phyloP scores from a whole-genome alignment of 768 basidiomycete genomes.

The Rhodosporidiobolus odoratus region DNA sequence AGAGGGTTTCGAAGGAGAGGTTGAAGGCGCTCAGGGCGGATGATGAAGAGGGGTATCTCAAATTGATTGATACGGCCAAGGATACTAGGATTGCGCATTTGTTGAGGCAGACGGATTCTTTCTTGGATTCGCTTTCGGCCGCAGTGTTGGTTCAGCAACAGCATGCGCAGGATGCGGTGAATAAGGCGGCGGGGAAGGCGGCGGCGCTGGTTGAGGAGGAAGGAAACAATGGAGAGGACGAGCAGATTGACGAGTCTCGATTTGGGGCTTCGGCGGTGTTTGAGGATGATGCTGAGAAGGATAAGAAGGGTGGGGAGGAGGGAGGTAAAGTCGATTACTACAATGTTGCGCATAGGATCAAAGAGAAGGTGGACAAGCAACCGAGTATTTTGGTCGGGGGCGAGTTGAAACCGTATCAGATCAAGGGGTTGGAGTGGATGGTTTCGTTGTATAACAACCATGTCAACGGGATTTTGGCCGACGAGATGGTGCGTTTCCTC shows the following conservation, averaged over 20 bases:
- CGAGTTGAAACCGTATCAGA: conserved; percentile 77
- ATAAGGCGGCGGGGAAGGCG: not conserved
- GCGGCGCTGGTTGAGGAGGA: conserved; percentile 3
- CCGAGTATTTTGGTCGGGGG: conserved; percentile 79
- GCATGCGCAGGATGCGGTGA: conserved; percentile 51
- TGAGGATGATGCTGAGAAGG: conserved; percentile 51
- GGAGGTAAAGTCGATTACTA: conserved; percentile 89
- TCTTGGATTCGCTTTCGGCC: conserved; percentile 89
- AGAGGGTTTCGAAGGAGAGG: conserved; percentile 94
- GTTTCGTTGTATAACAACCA: conserved; percentile 43
- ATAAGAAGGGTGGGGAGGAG: conserved; percentile 62
- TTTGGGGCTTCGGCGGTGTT: conserved; percentile 65
- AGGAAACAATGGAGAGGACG: conserved; percentile 27
- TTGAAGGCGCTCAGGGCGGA: conserved; percentile 93
- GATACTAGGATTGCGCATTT: conserved; percentile 98
- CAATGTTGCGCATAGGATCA: conserved; percentile 84
- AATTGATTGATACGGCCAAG: conserved; percentile 96
- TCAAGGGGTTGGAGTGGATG: conserved; percentile 45
- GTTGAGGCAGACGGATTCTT: conserved; percentile 84
- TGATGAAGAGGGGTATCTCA: conserved; percentile 99
- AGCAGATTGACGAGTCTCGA: conserved; percentile 66
- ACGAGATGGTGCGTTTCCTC: conserved; percentile 44
- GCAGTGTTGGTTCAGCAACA: conserved; percentile 89
- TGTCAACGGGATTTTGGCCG: conserved; percentile 45
- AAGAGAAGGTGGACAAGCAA: conserved; percentile 75